Percentiles rank a stretch among this genome's conserved stretches.
Evolutionary conservation across 257 asterid species (phyloP).

Genomic region (Eucommia ulmoides): DNA sequence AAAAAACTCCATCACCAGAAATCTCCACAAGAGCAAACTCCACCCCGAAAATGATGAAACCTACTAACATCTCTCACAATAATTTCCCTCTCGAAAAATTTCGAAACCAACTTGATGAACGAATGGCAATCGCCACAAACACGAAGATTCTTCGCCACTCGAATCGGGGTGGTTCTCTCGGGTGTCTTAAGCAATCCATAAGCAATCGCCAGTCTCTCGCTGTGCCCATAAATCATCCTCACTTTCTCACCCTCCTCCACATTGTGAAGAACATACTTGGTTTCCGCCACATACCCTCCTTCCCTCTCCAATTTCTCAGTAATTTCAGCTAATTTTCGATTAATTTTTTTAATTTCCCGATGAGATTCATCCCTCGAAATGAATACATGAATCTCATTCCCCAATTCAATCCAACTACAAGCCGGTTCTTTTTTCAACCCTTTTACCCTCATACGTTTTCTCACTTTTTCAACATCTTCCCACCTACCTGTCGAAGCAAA

Average conservation of each 20-base stretch:
- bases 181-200: constrained; percentile 47
- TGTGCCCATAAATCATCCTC: constrained; percentile 53
- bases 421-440: constrained; percentile 77
- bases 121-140: constrained; percentile 74
- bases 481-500: constrained; percentile 64
- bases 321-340: constrained; percentile 27
- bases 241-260: constrained; percentile 48
- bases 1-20: too few relatives aligned
- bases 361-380: constrained; percentile 56
- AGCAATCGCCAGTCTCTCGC: constrained; percentile 77
- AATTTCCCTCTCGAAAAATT: constrained; percentile 35
- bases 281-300: constrained; percentile 57
- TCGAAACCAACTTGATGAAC: constrained; percentile 53
- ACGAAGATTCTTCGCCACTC: constrained; percentile 63
- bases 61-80: constrained; percentile 67
- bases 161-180: constrained; percentile 24
- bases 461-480: constrained; percentile 61
- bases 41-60: constrained; percentile 67
- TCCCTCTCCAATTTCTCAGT: constrained; percentile 41
- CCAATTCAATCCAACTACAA: constrained; percentile 81
- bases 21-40: constrained; percentile 79
- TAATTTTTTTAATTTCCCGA: constrained; percentile 38
- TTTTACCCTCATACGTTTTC: constrained; percentile 43
- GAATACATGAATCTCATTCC: constrained; percentile 48
- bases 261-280: constrained; percentile 45